A percentile compares a stretch with the other conserved stretches of the same genome.
Evolutionary conservation across 2,329 filamentous ascomycete species (phyloP).

Genomic region (Camillea tinctor): DNA sequence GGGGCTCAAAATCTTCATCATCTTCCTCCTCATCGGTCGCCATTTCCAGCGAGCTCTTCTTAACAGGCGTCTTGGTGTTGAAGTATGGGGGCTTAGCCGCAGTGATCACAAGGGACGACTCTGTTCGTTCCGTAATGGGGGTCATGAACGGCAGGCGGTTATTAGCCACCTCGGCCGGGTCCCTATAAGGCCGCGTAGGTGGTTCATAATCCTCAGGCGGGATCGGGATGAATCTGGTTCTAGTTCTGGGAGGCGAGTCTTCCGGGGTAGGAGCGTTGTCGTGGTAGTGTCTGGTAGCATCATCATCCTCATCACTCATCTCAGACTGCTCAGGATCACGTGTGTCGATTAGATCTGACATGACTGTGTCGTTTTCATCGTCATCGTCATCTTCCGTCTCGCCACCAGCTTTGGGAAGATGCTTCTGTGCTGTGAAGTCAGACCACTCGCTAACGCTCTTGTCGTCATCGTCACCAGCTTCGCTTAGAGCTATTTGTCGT

Average conservation of each 20-base stretch:
- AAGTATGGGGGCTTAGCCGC: slow-evolving; percentile 58
- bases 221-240: slow-evolving; percentile 71
- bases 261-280: slow-evolving; percentile 25
- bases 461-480: slow-evolving; percentile 45
- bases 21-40: slow-evolving; percentile 33
- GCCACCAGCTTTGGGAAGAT: slow-evolving; percentile 54
- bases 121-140: slow-evolving; percentile 92
- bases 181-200: slow-evolving; percentile 75
- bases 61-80: slow-evolving; percentile 75
- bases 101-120: slow-evolving; percentile 73
- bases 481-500: slow-evolving; percentile 56
- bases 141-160: slow-evolving; percentile 98
- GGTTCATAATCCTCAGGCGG: slow-evolving; percentile 85
- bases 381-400: slow-evolving; percentile 33
- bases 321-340: slow-evolving; percentile 19
- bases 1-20: slow-evolving; percentile 40
- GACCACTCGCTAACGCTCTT: slow-evolving; percentile 82
- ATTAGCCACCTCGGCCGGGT: slow-evolving; percentile 77
- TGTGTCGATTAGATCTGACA: slow-evolving; percentile 20
- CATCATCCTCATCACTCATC: slow-evolving; percentile 37
- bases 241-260: slow-evolving; percentile 51
- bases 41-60: slow-evolving; percentile 38
- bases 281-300: slow-evolving; percentile 23
- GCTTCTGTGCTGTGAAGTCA: slow-evolving; percentile 74
- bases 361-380: slow-evolving; percentile 35